A percentile compares a stretch with the other conserved stretches of the same genome.
These are phyloP conservation scores for Myriangium duriaei DNA, from an alignment of 2,329 filamentous ascomycete genomes.

Conservation along the genomic window DNA sequence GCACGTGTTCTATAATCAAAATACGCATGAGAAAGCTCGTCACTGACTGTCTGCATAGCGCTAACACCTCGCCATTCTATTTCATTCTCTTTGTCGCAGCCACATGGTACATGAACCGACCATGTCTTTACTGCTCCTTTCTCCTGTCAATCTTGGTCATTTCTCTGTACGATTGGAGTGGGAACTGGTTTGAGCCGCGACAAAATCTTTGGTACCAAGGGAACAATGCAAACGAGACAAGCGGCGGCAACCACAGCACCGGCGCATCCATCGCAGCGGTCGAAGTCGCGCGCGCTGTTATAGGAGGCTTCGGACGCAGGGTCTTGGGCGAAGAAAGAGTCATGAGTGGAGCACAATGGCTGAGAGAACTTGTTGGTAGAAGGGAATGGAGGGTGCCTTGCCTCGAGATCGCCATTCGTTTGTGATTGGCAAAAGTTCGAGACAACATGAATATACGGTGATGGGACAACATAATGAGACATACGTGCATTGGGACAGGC, in stretches of 20 bases:
- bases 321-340: conserved; percentile 39
- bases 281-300: conserved; percentile 52
- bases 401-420: conserved; percentile 71
- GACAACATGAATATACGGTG: too few species aligned
- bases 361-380: conserved; percentile 66
- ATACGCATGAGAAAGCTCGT: not conserved
- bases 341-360: conserved; percentile 71
- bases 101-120: conserved; percentile 91
- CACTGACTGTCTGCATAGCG: conserved; percentile 20
- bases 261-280: conserved; percentile 54
- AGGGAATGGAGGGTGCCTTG: conserved; percentile 87
- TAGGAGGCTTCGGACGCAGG: conserved; percentile 44
- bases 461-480: too few species aligned
- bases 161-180: conserved; percentile 85
- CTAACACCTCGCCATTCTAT: conserved; percentile 37
- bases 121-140: conserved; percentile 95
- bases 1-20: conserved; percentile 30
- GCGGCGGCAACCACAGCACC: conserved; percentile 22
- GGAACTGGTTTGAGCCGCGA: conserved; percentile 88
- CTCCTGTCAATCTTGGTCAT: conserved; percentile 90
- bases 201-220: conserved; percentile 19
- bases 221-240: conserved; percentile 22
- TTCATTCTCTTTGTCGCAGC: conserved; percentile 54
- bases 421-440: conserved; percentile 40
- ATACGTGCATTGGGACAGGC: too few species aligned